Evolutionary conservation across 2,329 filamentous ascomycete species (phyloP).

Genomic region (Apiospora phragmitis): DNA sequence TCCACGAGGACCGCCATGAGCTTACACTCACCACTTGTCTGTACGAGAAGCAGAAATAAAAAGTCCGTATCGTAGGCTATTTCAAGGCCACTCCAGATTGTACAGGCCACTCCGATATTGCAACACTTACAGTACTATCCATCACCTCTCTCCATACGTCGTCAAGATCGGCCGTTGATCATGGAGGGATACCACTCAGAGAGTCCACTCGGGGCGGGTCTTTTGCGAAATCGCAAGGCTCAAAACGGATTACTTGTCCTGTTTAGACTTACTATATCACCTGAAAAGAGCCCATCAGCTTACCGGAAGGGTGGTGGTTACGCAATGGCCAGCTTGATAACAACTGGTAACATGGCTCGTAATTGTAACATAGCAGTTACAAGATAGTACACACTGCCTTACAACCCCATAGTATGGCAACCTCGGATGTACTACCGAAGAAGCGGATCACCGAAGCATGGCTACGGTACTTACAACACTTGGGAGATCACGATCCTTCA

Average conservation of each 20-base stretch:
- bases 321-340: neutral
- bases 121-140: neutral
- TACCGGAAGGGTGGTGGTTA: neutral
- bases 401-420: neutral
- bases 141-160: neutral
- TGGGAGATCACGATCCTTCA: neutral
- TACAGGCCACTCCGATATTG: neutral
- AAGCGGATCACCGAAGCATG: neutral
- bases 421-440: neutral
- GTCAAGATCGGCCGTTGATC: slow-evolving; percentile 3
- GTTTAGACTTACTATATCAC: neutral
- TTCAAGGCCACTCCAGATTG: neutral
- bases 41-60: neutral
- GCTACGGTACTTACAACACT: neutral
- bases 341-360: neutral
- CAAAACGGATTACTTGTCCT: neutral
- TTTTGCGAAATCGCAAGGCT: neutral
- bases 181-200: neutral
- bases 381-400: neutral
- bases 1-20: neutral
- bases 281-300: neutral
- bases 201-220: neutral
- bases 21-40: neutral
- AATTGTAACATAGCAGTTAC: neutral
- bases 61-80: neutral